These are phyloP conservation scores for Colletotrichum neosansevieriae DNA, from an alignment of 2,329 filamentous ascomycete species.

Conservation along the genomic window DNA sequence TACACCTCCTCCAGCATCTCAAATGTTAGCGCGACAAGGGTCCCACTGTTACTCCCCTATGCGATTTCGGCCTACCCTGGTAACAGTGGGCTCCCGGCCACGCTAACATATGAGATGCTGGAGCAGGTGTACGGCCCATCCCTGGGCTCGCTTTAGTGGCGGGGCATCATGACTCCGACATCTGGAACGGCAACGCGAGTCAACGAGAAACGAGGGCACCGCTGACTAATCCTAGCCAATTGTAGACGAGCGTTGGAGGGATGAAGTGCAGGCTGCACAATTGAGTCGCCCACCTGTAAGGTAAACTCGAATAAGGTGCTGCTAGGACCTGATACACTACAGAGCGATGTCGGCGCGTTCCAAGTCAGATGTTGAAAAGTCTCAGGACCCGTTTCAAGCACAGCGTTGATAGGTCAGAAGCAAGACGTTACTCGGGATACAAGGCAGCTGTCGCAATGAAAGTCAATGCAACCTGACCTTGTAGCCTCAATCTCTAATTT, in stretches of 20 bases:
- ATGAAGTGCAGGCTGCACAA: conserved; percentile 22
- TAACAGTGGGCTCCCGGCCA: too few species aligned
- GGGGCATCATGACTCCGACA: conserved; percentile 28
- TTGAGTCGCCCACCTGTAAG: conserved; percentile 32
- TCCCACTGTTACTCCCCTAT: too few species aligned
- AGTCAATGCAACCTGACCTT: conserved; percentile 8
- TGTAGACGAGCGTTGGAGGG: neutral
- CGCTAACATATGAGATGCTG: too few species aligned
- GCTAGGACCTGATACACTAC: neutral
- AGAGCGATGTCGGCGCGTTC: conserved; percentile 32
- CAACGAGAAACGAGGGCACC: conserved; percentile 13
- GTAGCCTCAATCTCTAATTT: conserved; percentile 13
- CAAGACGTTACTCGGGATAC: neutral
- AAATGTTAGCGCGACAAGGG: too few species aligned
- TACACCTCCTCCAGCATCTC: too few species aligned
- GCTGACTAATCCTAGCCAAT: conserved; percentile 35
- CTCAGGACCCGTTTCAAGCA: conserved; percentile 18
- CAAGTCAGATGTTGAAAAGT: conserved; percentile 12
- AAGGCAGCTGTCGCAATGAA: conserved; percentile 1
- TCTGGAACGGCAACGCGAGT: conserved; percentile 37
- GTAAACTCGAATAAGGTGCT: too few species aligned
- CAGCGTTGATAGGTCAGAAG: conserved; percentile 16
- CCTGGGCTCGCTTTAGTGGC: conserved; percentile 24
- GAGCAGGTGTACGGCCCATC: conserved; percentile 7
- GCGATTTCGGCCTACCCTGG: too few species aligned